These are phyloP conservation scores for Pseudocercospora fuligena DNA, from an alignment of 2,329 filamentous ascomycete genomes.

Conservation along the genomic window DNA sequence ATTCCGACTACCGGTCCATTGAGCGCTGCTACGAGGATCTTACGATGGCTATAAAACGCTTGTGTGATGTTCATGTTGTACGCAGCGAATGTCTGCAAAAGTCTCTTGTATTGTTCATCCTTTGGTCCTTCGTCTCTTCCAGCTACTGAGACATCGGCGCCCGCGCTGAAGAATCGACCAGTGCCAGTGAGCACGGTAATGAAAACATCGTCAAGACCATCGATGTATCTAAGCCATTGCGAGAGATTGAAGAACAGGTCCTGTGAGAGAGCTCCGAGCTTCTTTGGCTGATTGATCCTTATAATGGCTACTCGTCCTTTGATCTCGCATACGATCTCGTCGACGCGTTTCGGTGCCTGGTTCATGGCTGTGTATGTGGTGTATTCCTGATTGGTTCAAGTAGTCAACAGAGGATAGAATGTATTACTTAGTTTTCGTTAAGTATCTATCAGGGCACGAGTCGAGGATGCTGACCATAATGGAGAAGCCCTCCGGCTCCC, in stretches of 20 bases:
- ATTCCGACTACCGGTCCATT: slow-evolving; percentile 92
- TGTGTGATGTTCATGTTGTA: slow-evolving; percentile 90
- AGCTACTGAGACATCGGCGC: slow-evolving; percentile 73
- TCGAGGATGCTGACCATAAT: slow-evolving; percentile 2
- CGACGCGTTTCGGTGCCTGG: slow-evolving; percentile 25
- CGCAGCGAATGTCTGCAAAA: slow-evolving; percentile 72
- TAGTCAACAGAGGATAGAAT: background rate
- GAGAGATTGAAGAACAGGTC: slow-evolving; percentile 71
- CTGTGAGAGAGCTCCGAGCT: slow-evolving; percentile 81
- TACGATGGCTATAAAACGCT: slow-evolving; percentile 90
- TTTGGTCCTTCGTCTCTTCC: slow-evolving; percentile 43
- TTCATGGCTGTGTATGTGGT: slow-evolving; percentile 15
- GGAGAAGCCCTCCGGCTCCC: background rate
- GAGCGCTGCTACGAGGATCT: slow-evolving; percentile 87
- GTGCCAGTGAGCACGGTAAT: slow-evolving; percentile 84
- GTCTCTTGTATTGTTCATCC: slow-evolving; percentile 55
- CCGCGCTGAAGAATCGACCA: slow-evolving; percentile 87
- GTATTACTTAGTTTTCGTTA: background rate
- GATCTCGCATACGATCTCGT: slow-evolving; percentile 57
- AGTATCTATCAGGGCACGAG: background rate
- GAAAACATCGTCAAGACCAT: slow-evolving; percentile 76
- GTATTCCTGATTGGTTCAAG: background rate
- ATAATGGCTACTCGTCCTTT: slow-evolving; percentile 77
- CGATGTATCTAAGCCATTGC: slow-evolving; percentile 75
- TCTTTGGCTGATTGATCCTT: slow-evolving; percentile 81